Percentiles rank a stretch among this genome's conserved stretches.
phyloP scores from a whole-genome alignment of 2,329 filamentous ascomycete species.

The Pseudomassariella vexata region DNA sequence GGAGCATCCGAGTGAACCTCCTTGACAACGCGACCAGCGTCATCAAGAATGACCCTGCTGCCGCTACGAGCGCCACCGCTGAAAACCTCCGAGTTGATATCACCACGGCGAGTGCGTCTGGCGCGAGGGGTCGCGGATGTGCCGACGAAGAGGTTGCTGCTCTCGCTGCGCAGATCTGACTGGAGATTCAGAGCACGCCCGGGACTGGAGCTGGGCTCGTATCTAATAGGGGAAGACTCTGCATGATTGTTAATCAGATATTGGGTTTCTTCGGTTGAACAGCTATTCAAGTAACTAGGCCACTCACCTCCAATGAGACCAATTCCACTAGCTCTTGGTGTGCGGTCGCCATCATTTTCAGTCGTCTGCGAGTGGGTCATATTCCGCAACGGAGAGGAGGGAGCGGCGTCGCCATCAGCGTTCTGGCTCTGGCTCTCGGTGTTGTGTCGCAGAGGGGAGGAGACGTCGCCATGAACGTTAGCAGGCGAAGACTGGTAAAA shows the following conservation, averaged over 20 bases:
- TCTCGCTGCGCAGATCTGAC: conserved; percentile 73
- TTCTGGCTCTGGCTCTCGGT: conserved; percentile 49
- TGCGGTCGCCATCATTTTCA: conserved; percentile 56
- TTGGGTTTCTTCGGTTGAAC: not conserved
- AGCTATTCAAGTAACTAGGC: no score
- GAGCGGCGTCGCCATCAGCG: conserved; percentile 25
- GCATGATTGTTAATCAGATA: conserved; percentile 6
- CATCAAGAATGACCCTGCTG: conserved; percentile 54
- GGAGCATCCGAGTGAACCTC: conserved; percentile 55
- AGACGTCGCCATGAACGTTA: conserved; percentile 31
- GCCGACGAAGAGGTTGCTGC: conserved; percentile 80
- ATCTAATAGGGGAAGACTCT: conserved; percentile 92
- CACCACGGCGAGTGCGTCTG: conserved; percentile 64
- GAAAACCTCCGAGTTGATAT: conserved; percentile 77
- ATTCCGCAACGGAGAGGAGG: conserved; percentile 56
- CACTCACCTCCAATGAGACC: conserved; percentile 56
- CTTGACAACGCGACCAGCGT: conserved; percentile 50
- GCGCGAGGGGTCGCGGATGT: conserved; percentile 47
- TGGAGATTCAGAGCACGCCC: conserved; percentile 56
- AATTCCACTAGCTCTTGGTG: conserved; percentile 58
- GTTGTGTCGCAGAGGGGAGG: conserved; percentile 52
- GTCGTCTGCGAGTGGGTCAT: conserved; percentile 50
- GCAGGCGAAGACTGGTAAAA: conserved; percentile 57
- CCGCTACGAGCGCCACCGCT: conserved; percentile 45
- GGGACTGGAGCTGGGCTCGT: conserved; percentile 84